These are phyloP conservation scores for Trichoderma brevicompactum DNA, from an alignment of 2,329 filamentous ascomycete species.

Conservation along the genomic window DNA sequence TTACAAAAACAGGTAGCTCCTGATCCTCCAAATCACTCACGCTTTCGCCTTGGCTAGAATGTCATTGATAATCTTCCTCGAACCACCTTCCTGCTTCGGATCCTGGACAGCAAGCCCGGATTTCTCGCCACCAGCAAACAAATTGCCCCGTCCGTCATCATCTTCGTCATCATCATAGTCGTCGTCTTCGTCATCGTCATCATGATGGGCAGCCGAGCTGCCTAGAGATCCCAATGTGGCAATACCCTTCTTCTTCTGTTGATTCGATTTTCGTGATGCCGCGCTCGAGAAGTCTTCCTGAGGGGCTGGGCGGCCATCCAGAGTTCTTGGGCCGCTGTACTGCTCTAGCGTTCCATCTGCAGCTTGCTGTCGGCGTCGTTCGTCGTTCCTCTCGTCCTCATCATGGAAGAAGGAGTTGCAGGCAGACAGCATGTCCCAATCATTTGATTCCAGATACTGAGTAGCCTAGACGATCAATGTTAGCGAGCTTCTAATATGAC, in stretches of 20 bases:
- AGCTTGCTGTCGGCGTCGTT: conserved; percentile 50
- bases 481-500: not conserved
- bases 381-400: conserved; percentile 54
- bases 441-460: conserved; percentile 66
- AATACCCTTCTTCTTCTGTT: conserved; percentile 62
- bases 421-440: conserved; percentile 69
- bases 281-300: conserved; percentile 39
- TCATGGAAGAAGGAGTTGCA: conserved; percentile 65
- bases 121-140: conserved; percentile 86
- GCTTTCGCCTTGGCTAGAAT: conserved; percentile 67
- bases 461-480: conserved; percentile 56
- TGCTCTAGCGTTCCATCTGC: conserved; percentile 35
- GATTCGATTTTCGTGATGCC: conserved; percentile 43
- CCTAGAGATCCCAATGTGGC: conserved; percentile 63
- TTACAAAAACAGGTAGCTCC: not conserved
- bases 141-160: conserved; percentile 64
- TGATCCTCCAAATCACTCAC: conserved; percentile 46
- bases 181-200: conserved; percentile 63
- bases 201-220: conserved; percentile 51
- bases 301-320: conserved; percentile 65
- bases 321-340: conserved; percentile 65
- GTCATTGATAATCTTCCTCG: conserved; percentile 63
- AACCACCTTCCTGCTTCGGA: conserved; percentile 54
- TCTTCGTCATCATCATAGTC: conserved; percentile 63
- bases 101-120: conserved; percentile 72